A percentile compares a stretch with the other conserved stretches of the same genome.
Conservation (phyloP, 129 eudicot species). For the Ambrosia artemisiifolia region DNA sequence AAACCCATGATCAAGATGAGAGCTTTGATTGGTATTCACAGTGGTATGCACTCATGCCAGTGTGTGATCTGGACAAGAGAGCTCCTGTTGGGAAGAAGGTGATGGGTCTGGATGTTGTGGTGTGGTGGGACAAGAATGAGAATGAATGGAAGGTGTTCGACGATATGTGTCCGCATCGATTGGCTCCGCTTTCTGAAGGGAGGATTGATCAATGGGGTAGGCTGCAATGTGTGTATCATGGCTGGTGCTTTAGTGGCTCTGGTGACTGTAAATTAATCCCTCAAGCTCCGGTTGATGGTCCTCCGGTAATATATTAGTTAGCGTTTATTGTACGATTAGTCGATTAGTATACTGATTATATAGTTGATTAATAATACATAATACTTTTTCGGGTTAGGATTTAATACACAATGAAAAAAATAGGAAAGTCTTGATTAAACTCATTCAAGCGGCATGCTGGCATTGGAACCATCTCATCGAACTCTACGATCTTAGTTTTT, state of each 20-base stretch:
- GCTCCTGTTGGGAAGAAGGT: constrained; percentile 69
- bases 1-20: constrained; percentile 31
- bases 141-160: constrained; percentile 79
- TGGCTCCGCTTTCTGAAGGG: constrained; percentile 85
- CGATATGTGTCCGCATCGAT: constrained; percentile 78
- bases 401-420: no score
- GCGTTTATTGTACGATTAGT: no score
- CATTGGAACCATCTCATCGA: no score
- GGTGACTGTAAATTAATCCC: constrained; percentile 82
- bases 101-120: constrained; percentile 74
- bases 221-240: constrained; percentile 92
- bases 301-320: constrained; percentile 43
- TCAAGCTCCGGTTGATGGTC: constrained; percentile 85
- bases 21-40: constrained; percentile 71
- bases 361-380: no score
- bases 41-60: constrained; percentile 76
- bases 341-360: no score
- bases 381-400: no score
- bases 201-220: constrained; percentile 93
- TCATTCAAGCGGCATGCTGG: no score
- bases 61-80: constrained; percentile 75
- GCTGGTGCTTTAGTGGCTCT: constrained; percentile 84
- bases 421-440: no score
- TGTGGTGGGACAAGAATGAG: constrained; percentile 84
- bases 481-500: no score